Evolutionary conservation across 495 filamentous ascomycete genomes (phyloP), one percentile per base, ranked within the genome.

Genomic region (Penicillium soppii): DNA sequence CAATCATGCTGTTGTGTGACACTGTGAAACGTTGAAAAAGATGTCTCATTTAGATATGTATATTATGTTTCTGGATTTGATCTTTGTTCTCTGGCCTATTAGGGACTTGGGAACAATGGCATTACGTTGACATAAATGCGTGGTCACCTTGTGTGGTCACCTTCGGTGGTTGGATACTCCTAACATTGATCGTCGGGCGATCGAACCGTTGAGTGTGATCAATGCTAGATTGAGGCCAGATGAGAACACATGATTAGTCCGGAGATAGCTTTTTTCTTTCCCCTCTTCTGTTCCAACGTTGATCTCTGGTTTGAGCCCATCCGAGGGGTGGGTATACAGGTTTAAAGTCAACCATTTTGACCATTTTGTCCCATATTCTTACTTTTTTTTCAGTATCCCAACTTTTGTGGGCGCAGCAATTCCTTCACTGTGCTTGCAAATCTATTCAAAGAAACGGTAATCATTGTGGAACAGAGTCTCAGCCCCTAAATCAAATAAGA

Each of bases 21-120:
- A 40, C 57, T 50, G 47, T 63, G 53, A 60, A 57, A 63, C 60
- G n/a, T 2, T 16, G 15, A 33, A n/a, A 17, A 19, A 47, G 43
- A 35, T n/a, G 19, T 23, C 27, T 35, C 20, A 4, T 22, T 36
- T 10, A 23, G 44, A 35, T 22, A 12, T 25, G 43, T 46, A 4
- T 2, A 44, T 6, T 20, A 12, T 20, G 26, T 10, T 17, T 7
- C 3, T 32, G 1, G 19, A 27, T 29, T 25, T 30, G 5, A 20
- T 43, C 16, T 29, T 43, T 43, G 25, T 13, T 30, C 10, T 43
- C 5, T 43, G 8, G 23, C 12, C 16, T 43, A 43, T 42, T 16
- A n/a, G n/a, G n/a, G n/a, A n/a, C 25, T 27, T 27, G 25, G 23
- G 42, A 3, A 42, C 23, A 43, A 33, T 33, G 27, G 15, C 7